Evolutionary conservation across 495 filamentous ascomycete genomes (phyloP).

Genomic region (Xylaria sp.): DNA sequence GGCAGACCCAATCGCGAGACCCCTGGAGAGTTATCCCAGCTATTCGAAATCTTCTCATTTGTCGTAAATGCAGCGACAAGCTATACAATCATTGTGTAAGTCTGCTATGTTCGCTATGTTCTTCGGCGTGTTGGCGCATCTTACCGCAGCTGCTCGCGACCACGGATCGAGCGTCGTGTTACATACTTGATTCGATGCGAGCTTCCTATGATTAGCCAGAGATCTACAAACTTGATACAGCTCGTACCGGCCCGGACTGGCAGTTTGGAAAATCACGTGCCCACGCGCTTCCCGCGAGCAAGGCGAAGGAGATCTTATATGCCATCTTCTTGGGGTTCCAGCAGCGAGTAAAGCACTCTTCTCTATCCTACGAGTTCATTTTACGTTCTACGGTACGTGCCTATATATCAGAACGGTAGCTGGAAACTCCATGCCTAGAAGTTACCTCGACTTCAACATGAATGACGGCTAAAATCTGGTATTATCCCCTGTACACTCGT

Average conservation of each 20-base stretch:
- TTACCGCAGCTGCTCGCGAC: constrained; percentile 50
- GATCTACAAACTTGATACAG: neutral
- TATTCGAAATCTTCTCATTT: constrained; percentile 63
- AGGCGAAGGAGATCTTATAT: neutral
- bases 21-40: constrained; percentile 59
- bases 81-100: constrained; percentile 21
- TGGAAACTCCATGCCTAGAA: neutral
- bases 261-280: constrained; percentile 28
- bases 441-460: neutral
- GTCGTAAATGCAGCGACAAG: constrained; percentile 36
- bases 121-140: constrained; percentile 15
- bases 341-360: neutral
- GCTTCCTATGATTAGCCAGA: constrained; percentile 25
- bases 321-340: constrained; percentile 3
- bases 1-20: constrained; percentile 61
- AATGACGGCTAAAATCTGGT: constrained; percentile 12
- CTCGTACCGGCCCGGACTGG: constrained; percentile 14
- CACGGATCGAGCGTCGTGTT: constrained; percentile 46
- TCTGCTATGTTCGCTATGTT: neutral
- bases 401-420: neutral
- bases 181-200: constrained; percentile 53
- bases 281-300: constrained; percentile 16
- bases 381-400: neutral
- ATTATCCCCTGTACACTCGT: neutral
- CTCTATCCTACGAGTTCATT: neutral